A percentile compares a stretch with the other conserved stretches of the same genome.
Conservation (phyloP, 495 filamentous ascomycete species). For the Chaetomium cochliodes region DNA sequence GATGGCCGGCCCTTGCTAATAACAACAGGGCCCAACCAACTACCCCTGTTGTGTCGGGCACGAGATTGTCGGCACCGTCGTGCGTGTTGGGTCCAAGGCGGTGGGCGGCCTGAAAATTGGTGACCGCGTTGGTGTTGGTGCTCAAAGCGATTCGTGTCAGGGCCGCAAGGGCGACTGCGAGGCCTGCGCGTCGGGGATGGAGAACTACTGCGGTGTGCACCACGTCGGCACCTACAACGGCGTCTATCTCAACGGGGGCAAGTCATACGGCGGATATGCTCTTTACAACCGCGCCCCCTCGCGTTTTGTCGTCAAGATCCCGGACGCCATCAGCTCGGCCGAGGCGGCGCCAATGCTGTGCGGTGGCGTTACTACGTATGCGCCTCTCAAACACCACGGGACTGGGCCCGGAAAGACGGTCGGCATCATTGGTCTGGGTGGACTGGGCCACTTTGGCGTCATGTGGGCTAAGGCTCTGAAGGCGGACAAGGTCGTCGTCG, state of each 20-base stretch:
- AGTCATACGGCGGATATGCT: constrained; percentile 69
- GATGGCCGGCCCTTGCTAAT: neutral
- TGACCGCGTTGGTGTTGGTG: constrained; percentile 83
- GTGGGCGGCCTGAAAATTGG: constrained; percentile 61
- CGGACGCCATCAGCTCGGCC: constrained; percentile 51
- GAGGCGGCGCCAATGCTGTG: constrained; percentile 83
- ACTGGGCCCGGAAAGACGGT: constrained; percentile 77
- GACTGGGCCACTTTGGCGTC: constrained; percentile 70
- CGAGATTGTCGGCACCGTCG: constrained; percentile 78
- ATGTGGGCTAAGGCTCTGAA: constrained; percentile 71
- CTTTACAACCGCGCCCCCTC: constrained; percentile 67
- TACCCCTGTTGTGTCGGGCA: constrained; percentile 79
- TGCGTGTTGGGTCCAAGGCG: constrained; percentile 64
- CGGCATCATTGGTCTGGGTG: constrained; percentile 80
- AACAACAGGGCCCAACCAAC: constrained; percentile 51
- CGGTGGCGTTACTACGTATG: constrained; percentile 76
- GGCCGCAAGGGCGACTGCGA: constrained; percentile 58
- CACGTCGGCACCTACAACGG: constrained; percentile 68
- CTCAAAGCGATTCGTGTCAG: constrained; percentile 70
- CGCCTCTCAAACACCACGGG: constrained; percentile 69
- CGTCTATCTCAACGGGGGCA: constrained; percentile 60
- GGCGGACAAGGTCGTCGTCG: constrained; percentile 72
- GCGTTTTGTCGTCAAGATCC: constrained; percentile 79
- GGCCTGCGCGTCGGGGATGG: constrained; percentile 60
- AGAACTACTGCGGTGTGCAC: constrained; percentile 64